These are phyloP conservation scores for Syzygium jambos DNA, from an alignment of 345 rosid genomes.

Conservation along the genomic window DNA sequence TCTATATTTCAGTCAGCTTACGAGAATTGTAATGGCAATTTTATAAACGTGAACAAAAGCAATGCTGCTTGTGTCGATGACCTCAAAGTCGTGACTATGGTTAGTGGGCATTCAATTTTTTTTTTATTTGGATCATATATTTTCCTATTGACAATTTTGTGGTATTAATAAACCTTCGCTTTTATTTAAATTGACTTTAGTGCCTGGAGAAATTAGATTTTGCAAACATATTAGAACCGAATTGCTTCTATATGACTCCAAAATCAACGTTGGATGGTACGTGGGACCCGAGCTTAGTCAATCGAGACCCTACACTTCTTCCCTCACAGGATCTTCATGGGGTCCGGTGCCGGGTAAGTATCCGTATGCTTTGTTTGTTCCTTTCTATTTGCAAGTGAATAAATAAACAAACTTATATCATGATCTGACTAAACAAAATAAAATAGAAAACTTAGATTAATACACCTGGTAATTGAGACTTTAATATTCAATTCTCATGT, in stretches of 20 bases:
- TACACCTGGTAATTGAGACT: neutral
- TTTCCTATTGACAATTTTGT: too few relatives aligned
- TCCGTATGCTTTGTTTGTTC: neutral
- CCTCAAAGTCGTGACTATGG: constrained; percentile 1
- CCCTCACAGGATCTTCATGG: neutral
- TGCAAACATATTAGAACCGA: constrained; percentile 12
- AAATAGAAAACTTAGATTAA: neutral
- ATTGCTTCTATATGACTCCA: neutral
- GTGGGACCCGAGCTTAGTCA: neutral
- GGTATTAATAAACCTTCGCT: neutral
- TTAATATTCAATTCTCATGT: neutral
- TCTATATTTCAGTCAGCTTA: neutral
- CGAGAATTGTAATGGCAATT: constrained; percentile 12
- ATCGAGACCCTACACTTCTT: neutral
- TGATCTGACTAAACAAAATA: neutral
- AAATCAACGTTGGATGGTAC: neutral
- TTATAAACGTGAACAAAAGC: constrained; percentile 2
- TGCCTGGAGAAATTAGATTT: neutral
- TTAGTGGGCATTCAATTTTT: neutral
- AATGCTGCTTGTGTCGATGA: constrained; percentile 7
- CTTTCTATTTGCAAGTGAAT: neutral
- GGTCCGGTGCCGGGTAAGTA: neutral
- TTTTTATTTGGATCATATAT: neutral
- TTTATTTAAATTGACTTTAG: neutral
- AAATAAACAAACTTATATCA: neutral